A percentile compares a stretch with the other conserved stretches of the same genome.
phyloP scores from a whole-genome alignment of 208 protist genomes.

The Phytomonas sp. region DNA sequence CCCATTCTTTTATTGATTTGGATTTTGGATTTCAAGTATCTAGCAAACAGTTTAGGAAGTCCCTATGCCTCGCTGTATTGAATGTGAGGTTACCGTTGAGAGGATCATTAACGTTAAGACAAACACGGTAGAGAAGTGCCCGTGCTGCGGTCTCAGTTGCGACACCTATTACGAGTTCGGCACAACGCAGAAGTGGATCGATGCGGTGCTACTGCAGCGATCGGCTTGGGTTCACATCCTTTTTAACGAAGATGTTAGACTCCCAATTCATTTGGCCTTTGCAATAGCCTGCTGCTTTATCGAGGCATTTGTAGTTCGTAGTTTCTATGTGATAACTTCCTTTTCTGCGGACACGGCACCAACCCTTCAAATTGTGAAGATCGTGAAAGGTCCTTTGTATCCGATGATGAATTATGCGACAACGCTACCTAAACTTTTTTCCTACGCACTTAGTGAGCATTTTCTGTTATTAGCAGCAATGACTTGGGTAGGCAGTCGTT shows the following conservation, averaged over 20 bases:
- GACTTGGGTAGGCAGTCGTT: constrained; percentile 40
- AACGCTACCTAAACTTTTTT: constrained; percentile 42
- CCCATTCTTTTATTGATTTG: not conserved
- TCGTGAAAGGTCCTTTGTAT: constrained; percentile 35
- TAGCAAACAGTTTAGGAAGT: not conserved
- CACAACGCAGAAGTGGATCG: constrained; percentile 64
- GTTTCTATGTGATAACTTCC: constrained; percentile 17
- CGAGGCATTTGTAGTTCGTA: constrained; percentile 67
- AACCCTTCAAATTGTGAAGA: constrained; percentile 62
- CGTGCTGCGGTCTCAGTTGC: constrained; percentile 35
- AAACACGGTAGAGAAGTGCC: constrained; percentile 64
- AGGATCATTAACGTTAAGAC: constrained; percentile 66
- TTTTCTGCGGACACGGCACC: constrained; percentile 12
- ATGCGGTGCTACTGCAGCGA: constrained; percentile 54
- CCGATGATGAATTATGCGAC: constrained; percentile 36
- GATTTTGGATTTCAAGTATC: constrained; percentile 5
- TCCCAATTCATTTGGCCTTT: constrained; percentile 15
- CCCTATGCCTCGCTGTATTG: constrained; percentile 71
- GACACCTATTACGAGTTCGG: constrained; percentile 78
- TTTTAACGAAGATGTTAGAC: constrained; percentile 37
- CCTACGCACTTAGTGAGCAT: constrained; percentile 53
- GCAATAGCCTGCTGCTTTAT: constrained; percentile 49
- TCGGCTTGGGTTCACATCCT: constrained; percentile 71
- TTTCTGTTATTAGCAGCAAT: constrained; percentile 37
- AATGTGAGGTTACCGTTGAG: constrained; percentile 40